Percentiles rank a stretch among this genome's conserved stretches.
Conservation (phyloP, 306 rosid species). For the Phaseolus lunatus region DNA sequence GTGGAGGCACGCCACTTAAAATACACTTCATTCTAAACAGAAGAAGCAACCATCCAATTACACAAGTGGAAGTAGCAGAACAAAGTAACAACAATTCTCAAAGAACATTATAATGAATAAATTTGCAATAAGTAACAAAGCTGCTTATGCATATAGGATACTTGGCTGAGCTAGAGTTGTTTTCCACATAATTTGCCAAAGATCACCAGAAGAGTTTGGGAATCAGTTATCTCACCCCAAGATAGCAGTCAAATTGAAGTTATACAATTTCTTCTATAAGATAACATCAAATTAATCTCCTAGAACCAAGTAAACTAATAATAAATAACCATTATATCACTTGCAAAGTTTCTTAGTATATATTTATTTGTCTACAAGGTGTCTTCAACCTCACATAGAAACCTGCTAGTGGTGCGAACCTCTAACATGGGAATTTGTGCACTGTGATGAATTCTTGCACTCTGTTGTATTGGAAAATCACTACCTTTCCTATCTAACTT, state of each 20-base stretch:
- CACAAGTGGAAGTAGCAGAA: not conserved
- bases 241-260: not conserved
- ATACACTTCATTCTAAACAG: slow-evolving; percentile 25
- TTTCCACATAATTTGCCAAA: not conserved
- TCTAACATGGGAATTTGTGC: not conserved
- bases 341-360: not conserved
- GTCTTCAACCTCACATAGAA: not conserved
- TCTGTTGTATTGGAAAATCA: not conserved
- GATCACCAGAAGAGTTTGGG: not conserved
- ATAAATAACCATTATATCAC: not conserved
- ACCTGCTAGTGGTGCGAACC: not conserved
- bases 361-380: not conserved
- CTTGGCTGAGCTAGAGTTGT: not conserved
- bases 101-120: not conserved
- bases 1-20: not conserved
- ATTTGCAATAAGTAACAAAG: not conserved
- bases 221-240: not conserved
- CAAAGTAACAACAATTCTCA: not conserved
- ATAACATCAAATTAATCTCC: not conserved
- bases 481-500: not conserved
- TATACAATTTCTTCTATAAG: not conserved
- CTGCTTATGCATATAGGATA: not conserved
- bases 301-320: not conserved
- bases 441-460: not conserved
- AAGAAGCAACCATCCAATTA: slow-evolving; percentile 17